Conservation (phyloP, 1,284 basidiomycete species). For the Athelia psychrophila region DNA sequence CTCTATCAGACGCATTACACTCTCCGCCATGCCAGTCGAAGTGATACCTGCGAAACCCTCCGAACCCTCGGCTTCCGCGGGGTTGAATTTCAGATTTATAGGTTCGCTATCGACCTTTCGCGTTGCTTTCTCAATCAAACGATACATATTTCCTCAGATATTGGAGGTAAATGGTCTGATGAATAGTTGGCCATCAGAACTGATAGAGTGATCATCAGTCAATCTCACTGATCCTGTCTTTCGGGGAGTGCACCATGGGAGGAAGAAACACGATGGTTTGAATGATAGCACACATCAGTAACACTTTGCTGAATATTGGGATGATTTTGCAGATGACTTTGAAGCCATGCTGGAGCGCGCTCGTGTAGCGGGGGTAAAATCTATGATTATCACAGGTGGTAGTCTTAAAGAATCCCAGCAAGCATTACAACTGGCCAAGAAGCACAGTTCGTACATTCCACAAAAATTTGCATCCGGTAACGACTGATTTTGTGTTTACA, state of each 20-base stretch:
- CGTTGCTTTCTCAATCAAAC: neutral
- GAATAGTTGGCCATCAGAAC: neutral
- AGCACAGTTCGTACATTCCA: constrained; percentile 42
- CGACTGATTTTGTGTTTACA: constrained; percentile 19
- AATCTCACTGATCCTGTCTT: constrained; percentile 65
- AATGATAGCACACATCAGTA: neutral
- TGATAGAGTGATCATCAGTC: constrained; percentile 28
- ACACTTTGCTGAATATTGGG: neutral
- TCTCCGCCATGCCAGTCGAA: constrained; percentile 24
- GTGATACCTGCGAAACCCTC: constrained; percentile 20
- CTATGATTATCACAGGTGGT: constrained; percentile 84
- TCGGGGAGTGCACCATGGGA: constrained; percentile 51
- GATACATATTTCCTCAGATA: constrained; percentile 29
- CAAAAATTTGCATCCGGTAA: neutral
- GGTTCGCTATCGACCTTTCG: constrained; percentile 22
- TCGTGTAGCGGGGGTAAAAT: constrained; percentile 61
- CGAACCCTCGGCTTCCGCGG: constrained; percentile 10
- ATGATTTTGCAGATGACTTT: constrained; percentile 55
- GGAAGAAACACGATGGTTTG: constrained; percentile 52
- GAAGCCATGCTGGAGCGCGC: constrained; percentile 61
- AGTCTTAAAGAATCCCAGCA: constrained; percentile 65
- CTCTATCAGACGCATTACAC: neutral
- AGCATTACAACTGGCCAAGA: constrained; percentile 61
- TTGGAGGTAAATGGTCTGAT: constrained; percentile 34
- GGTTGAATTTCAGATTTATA: constrained; percentile 33